Percentiles rank a stretch among this genome's conserved stretches.
phyloP scores from a whole-genome alignment of 225 moss, liverwort and hornwort species.

The Takakia lepidozioides region DNA sequence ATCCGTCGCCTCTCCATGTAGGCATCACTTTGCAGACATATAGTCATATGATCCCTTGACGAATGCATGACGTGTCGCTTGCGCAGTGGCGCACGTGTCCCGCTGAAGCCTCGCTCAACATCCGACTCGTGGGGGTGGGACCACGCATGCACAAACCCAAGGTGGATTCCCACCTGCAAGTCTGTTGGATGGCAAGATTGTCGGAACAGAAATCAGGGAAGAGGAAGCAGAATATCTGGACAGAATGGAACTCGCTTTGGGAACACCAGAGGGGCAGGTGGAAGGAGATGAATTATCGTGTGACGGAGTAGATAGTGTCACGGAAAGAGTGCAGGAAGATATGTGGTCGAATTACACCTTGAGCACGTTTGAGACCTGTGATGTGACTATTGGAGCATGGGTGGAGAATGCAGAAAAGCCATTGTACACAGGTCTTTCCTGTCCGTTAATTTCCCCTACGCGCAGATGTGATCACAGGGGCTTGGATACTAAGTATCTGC shows the following conservation, averaged over 20 bases:
- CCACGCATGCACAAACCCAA: background rate
- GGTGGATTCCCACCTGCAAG: background rate
- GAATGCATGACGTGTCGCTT: too few relatives aligned
- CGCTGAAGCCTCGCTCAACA: too few relatives aligned
- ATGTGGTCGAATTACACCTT: background rate
- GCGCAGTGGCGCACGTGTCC: too few relatives aligned
- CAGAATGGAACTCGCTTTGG: background rate
- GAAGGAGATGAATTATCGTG: background rate
- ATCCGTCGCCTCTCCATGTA: too few relatives aligned
- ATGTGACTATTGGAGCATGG: constrained; percentile 4
- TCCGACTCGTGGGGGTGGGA: background rate
- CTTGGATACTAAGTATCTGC: too few relatives aligned
- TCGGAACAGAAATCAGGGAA: background rate
- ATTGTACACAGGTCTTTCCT: background rate
- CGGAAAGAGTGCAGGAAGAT: background rate
- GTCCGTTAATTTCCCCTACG: constrained; percentile 3
- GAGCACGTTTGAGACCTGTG: background rate
- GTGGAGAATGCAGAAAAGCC: background rate
- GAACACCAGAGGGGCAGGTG: background rate
- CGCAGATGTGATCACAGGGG: too few relatives aligned
- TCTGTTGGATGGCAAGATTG: background rate
- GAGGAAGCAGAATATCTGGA: background rate
- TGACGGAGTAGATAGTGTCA: too few relatives aligned
- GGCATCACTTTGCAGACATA: too few relatives aligned
- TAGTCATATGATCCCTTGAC: too few relatives aligned